These are phyloP conservation scores for Mariannaea elegans DNA, from an alignment of 2,329 filamentous ascomycete species.

Conservation along the genomic window DNA sequence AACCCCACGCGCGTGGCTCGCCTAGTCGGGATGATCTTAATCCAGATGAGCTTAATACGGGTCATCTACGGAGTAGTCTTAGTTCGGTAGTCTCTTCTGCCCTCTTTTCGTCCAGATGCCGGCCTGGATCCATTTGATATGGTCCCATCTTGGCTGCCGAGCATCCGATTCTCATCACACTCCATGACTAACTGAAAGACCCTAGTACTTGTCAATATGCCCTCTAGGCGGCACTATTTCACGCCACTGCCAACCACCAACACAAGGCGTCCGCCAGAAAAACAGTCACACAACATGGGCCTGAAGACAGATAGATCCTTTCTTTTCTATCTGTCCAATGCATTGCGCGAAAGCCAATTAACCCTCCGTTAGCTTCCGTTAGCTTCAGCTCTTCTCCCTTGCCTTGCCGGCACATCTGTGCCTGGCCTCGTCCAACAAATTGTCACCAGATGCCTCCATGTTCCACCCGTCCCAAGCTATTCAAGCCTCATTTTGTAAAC, in stretches of 20 bases:
- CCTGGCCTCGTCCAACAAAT: background rate
- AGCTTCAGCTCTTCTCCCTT: too few relatives aligned
- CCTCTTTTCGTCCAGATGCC: conserved; percentile 3
- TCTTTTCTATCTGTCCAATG: too few relatives aligned
- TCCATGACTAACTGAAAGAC: conserved; percentile 22
- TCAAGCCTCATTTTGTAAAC: background rate
- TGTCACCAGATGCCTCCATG: background rate
- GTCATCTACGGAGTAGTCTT: conserved; percentile 23
- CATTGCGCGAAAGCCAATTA: too few relatives aligned
- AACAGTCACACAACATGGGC: background rate
- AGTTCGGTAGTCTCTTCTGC: conserved; percentile 19
- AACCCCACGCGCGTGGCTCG: conserved; percentile 25
- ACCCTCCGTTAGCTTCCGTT: too few relatives aligned
- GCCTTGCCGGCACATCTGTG: background rate
- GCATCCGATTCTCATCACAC: conserved; percentile 24
- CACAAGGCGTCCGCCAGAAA: background rate
- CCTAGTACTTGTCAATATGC: background rate
- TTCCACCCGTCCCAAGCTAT: background rate
- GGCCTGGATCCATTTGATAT: conserved; percentile 12
- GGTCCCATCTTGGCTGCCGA: conserved; percentile 27
- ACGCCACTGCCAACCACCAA: background rate
- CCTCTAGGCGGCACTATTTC: background rate
- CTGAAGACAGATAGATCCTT: too few relatives aligned
- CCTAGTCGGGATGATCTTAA: conserved; percentile 26
- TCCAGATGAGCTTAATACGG: conserved; percentile 25